Evolutionary conservation across 352 stramenopile species (phyloP), one percentile per base, ranked within the genome.

Genomic region (Phytopythium kandeliae): DNA sequence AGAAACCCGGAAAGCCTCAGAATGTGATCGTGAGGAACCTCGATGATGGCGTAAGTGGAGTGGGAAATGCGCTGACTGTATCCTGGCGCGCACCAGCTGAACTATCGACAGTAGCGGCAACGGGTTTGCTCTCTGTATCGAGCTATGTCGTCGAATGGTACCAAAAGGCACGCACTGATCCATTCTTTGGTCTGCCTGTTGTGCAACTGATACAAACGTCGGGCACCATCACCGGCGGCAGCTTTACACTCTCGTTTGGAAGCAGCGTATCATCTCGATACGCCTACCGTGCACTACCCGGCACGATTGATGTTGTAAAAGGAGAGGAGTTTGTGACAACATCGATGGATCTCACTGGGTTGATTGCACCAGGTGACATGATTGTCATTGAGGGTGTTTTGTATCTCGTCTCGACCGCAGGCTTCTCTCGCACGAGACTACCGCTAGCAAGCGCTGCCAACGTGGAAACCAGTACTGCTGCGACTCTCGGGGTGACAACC

Each of bases 261-360:
- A 60, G 73, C 22, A 43, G 48, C 7, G 63, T 60, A 19, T 53
- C 63, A 16, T 16, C 19, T 1, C 34, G 60, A 19, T 74, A 74
- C 55, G 55, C 70, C 10, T 76, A 65, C 33, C 61, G 60, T 17
- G 41, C 56, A 26, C 58, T 94, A 7, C 80, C 80, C 3, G 83
- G 80, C 11, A 69, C 66, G 0, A 57, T 85, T 5, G 67, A 65
- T 43, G 78, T 80, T 22, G 73, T 90, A 0, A 51, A 87, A 9
- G 63, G 71, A 7, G 63, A 80, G 22, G 33, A 59, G 1, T 90
- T 73, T 31, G 46, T 97, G 10, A 76, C 82, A n/a, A 98, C 88
- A 1, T 81, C 85, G 11, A 47, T 63, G 2, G 94, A 98, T 55
- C 66, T 98, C 25, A 96, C 92, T 22, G 74, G 85, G n/a, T 58